Conservation (phyloP, 1,284 basidiomycete species). For the Apiotrichum gracile region DNA sequence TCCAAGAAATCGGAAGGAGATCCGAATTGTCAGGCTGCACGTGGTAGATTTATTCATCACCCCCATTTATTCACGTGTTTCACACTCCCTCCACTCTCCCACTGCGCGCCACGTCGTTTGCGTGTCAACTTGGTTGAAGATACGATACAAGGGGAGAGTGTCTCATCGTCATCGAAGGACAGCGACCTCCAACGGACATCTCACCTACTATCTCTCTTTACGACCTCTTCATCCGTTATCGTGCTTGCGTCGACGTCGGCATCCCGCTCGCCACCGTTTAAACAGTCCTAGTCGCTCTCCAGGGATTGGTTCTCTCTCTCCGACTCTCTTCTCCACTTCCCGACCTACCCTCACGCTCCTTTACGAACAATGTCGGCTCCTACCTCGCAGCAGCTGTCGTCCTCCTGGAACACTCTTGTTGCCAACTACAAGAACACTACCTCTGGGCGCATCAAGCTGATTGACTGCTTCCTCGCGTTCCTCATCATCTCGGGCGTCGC, state of each 20-base stretch:
- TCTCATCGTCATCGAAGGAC: neutral
- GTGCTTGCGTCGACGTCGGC: neutral
- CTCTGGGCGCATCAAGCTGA: slow-evolving; percentile 78
- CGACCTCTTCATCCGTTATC: neutral
- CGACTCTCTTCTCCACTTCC: neutral
- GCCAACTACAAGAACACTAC: slow-evolving; percentile 73
- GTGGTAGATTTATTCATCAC: too few relatives aligned
- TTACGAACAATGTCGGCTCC: neutral
- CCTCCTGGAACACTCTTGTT: slow-evolving; percentile 59
- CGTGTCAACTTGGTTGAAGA: too few relatives aligned
- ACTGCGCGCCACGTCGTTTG: neutral
- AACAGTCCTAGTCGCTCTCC: neutral
- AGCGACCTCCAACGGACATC: too few relatives aligned
- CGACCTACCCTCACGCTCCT: neutral
- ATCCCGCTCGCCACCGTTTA: neutral
- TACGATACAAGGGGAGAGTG: neutral
- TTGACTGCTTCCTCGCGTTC: slow-evolving; percentile 89
- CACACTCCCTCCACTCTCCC: neutral
- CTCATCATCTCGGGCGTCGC: slow-evolving; percentile 83
- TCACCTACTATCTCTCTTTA: neutral
- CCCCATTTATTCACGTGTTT: too few relatives aligned
- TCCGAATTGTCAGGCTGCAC: too few relatives aligned
- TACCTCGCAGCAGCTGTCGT: slow-evolving; percentile 20
- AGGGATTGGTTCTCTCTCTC: too few relatives aligned
- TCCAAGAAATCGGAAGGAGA: too few relatives aligned